Evolutionary conservation across 306 rosid genomes (phyloP).

Genomic region (Cucumis sativus): Cucumber_9930_V3 NC_026657.2:15566001-15566500

Average conservation of each 20-base stretch:
- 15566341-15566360: background rate
- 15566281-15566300: background rate
- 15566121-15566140: background rate
- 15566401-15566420: background rate
- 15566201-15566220: background rate
- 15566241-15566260: background rate
- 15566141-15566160: background rate
- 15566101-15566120: background rate
- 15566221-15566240: background rate
- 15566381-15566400: background rate
- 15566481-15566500: conserved; percentile 15
- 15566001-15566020: too few species aligned
- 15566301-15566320: background rate
- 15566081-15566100: background rate
- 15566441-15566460: conserved; percentile 4
- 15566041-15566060: background rate
- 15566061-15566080: background rate
- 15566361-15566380: background rate
- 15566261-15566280: background rate
- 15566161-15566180: background rate
- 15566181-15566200: background rate
- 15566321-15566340: background rate
- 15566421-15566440: background rate
- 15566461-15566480: conserved; percentile 5
- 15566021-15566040: too few species aligned